Conservation (phyloP, 331 rosid genomes). For the Malus hybrid region DNA sequence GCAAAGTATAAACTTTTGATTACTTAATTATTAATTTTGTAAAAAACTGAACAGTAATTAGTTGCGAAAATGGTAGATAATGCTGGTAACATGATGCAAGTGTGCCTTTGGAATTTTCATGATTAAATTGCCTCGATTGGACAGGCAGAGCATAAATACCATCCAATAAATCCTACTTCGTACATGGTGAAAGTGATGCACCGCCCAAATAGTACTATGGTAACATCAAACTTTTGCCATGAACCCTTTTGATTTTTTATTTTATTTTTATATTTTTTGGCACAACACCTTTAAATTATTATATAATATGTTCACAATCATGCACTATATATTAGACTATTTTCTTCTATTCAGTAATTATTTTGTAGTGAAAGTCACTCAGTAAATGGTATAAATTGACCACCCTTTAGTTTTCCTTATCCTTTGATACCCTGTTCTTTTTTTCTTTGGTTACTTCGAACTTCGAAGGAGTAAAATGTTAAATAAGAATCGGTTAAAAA, state of each 20-base stretch:
- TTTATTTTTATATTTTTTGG: constrained; percentile 1
- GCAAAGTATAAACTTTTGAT: background rate
- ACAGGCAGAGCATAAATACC: constrained; percentile 48
- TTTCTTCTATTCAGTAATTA: constrained; percentile 1
- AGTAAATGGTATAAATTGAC: constrained; percentile 13
- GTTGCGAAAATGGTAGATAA: background rate
- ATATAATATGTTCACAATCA: constrained; percentile 18
- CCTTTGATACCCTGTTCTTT: background rate
- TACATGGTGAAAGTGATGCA: constrained; percentile 52
- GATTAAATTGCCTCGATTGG: constrained; percentile 45
- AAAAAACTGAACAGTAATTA: background rate
- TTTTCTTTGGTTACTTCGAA: background rate
- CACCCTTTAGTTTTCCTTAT: background rate
- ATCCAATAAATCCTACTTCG: constrained; percentile 36
- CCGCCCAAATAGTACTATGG: constrained; percentile 53
- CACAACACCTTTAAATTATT: background rate
- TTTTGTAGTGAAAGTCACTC: background rate
- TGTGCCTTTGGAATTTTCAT: constrained; percentile 27
- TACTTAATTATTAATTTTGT: background rate
- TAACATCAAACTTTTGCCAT: constrained; percentile 45
- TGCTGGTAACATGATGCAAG: constrained; percentile 6
- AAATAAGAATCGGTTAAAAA: no score
- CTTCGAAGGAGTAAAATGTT: background rate
- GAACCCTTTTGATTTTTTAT: constrained; percentile 16
- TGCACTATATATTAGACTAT: constrained; percentile 5